Base-by-base conservation (phyloP, 202 grass and related monocot genomes). In the Dendrocalamus latiflorus region DNA sequence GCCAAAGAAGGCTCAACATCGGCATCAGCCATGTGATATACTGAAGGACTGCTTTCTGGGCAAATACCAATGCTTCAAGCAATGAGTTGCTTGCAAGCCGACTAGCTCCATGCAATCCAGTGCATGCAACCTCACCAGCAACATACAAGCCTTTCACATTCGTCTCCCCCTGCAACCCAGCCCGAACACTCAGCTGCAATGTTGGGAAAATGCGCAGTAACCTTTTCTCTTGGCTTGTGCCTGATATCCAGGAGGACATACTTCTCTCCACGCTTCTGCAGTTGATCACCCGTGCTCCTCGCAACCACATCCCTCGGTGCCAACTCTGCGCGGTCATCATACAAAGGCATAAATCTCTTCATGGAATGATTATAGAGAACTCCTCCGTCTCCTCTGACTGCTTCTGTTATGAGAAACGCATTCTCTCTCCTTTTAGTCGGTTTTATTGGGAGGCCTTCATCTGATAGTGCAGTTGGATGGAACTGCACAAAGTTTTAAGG, bases 31-130 rank as follows among this genome's bases (percentile, higher is more conserved):
- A 93, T 91, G 57, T 89, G 82, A 48, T 95, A 80, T 25, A 94
- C 91, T 12, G 95, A 94, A 18, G 92, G 95, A 98, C 95, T 1
- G 95, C 90, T 71, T 90, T 81, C 72, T 87, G 84, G 50, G 92
- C 95, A 65, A 98, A 98, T 24, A 98, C 95, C 78, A 98, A 79
- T 14, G 95, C 95, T 88, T 98, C 95, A 12, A 98, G 92, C 85
- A 98, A 77, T 6, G 95, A 98, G 76, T 98, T 98, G 88, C 95
- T 98, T 36, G 95, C 95, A 16, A 98, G 92, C 67, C 95, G 92
- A 80, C 93, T 98, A 22, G 95, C 95, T 21, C 95, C 95, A 10
- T 98, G 95, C 78, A 98, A 89, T 61, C 95, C 95, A 2, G 95
- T 98, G 86, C 95, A 98, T 37, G 95, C 95, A 30, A 95, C 95